phyloP scores from a whole-genome alignment of 306 rosid species.

The Carpinus viminea region DNA sequence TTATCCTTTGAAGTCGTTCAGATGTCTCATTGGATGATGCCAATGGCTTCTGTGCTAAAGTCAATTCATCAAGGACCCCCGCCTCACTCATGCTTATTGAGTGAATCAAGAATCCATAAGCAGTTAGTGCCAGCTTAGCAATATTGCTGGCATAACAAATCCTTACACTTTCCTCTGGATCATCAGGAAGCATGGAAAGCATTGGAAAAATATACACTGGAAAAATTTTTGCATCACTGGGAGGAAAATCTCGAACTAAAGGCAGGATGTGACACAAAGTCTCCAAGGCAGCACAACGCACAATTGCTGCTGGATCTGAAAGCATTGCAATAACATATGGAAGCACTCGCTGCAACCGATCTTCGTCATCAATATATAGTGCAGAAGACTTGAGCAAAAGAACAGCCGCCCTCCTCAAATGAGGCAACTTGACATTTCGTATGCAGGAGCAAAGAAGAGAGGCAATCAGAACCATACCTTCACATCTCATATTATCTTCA shows the following conservation, averaged over 20 bases:
- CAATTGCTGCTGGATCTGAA: conserved; percentile 90
- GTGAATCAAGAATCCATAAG: conserved; percentile 88
- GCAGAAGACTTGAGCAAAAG: conserved; percentile 90
- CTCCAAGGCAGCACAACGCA: conserved; percentile 95
- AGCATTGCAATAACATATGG: conserved; percentile 96
- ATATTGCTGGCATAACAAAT: conserved; percentile 96
- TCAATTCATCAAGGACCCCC: conserved; percentile 90
- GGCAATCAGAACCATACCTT: conserved; percentile 95
- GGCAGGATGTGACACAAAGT: conserved; percentile 92
- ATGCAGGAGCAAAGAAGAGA: conserved; percentile 92
- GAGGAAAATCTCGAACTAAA: conserved; percentile 90
- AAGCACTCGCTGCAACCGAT: conserved; percentile 88
- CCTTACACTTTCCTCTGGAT: conserved; percentile 97
- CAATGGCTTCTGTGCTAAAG: conserved; percentile 52
- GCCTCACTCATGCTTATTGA: conserved; percentile 95
- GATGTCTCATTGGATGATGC: conserved; percentile 56
- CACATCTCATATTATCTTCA: conserved; percentile 84
- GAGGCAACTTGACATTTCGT: conserved; percentile 93
- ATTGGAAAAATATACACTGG: conserved; percentile 93
- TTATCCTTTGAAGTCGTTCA: conserved; percentile 64
- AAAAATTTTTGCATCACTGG: conserved; percentile 96
- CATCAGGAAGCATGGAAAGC: conserved; percentile 99
- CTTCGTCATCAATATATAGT: conserved; percentile 86
- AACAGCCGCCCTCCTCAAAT: conserved; percentile 82
- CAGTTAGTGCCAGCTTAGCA: conserved; percentile 89